These are phyloP conservation scores for Globisporangium canariense DNA, from an alignment of 352 stramenopile genomes.

Conservation along the genomic window DNA sequence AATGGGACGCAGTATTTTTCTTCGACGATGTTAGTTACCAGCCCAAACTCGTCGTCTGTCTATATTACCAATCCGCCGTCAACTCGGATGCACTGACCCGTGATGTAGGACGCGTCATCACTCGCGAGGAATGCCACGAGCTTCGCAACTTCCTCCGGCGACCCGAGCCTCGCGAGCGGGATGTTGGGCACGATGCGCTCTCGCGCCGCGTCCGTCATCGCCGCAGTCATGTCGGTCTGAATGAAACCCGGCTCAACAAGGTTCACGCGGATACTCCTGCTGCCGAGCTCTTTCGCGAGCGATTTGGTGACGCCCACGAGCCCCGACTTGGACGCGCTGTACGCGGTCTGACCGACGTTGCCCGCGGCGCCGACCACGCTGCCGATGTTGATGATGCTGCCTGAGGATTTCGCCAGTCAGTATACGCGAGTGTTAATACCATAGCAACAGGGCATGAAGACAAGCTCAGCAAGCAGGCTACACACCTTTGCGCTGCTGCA, in stretches of 20 bases:
- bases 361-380: slow-evolving; percentile 75
- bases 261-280: slow-evolving; percentile 84
- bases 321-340: slow-evolving; percentile 80
- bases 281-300: slow-evolving; percentile 81
- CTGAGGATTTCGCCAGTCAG: slow-evolving; percentile 12
- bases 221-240: slow-evolving; percentile 73
- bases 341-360: slow-evolving; percentile 77
- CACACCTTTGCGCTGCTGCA: slow-evolving; percentile 51
- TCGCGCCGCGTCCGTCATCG: slow-evolving; percentile 49
- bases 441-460: no score
- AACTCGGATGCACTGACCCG: slow-evolving; percentile 76
- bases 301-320: slow-evolving; percentile 74
- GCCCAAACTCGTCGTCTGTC: background rate
- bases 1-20: background rate
- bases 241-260: slow-evolving; percentile 87
- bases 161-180: slow-evolving; percentile 57
- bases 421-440: background rate
- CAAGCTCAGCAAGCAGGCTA: background rate
- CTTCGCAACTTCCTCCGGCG: slow-evolving; percentile 68
- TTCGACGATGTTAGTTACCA: background rate
- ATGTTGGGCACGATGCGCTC: slow-evolving; percentile 49
- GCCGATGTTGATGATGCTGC: slow-evolving; percentile 81
- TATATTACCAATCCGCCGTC: slow-evolving; percentile 79
- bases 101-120: slow-evolving; percentile 81
- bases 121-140: slow-evolving; percentile 78